Evolutionary conservation across 768 basidiomycete genomes (phyloP).

Genomic region (Lactifluus echinatus): DNA sequence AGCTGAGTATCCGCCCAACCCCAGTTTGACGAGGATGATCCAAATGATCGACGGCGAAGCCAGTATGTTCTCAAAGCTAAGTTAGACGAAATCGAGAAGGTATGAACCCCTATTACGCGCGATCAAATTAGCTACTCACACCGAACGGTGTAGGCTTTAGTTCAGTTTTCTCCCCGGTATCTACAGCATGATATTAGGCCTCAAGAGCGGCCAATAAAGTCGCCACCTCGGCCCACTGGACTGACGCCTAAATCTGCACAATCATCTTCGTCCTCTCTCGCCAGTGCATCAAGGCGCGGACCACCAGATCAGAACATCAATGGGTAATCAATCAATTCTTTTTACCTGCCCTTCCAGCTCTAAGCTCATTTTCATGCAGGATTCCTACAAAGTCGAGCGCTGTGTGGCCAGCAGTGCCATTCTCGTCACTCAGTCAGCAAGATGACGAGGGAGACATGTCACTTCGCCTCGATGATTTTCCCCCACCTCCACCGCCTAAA

Average conservation of each 20-base stretch:
- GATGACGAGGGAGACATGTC: constrained; percentile 2
- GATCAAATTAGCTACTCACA: neutral
- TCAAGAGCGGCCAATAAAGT: constrained; percentile 3
- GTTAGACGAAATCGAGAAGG: constrained; percentile 75
- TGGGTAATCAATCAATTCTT: constrained; percentile 7
- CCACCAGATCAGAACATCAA: constrained; percentile 1
- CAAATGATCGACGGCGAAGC: constrained; percentile 65
- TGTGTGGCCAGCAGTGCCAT: constrained; percentile 40
- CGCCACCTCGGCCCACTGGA: constrained; percentile 11
- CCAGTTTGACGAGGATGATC: constrained; percentile 63
- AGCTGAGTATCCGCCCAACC: constrained; percentile 17
- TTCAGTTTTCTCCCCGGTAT: constrained; percentile 53
- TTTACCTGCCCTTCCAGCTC: neutral
- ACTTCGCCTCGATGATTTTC: constrained; percentile 27
- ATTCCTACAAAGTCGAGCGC: neutral
- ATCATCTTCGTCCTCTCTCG: neutral
- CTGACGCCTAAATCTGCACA: neutral
- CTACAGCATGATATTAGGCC: constrained; percentile 20
- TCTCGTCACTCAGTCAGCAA: constrained; percentile 27
- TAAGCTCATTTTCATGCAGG: neutral
- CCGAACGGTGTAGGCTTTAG: constrained; percentile 40
- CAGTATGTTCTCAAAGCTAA: constrained; percentile 67
- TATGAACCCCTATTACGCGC: constrained; percentile 23
- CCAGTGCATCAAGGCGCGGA: neutral
- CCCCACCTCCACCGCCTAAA: constrained; percentile 55